Percentiles rank a stretch among this genome's conserved stretches.
phyloP scores from a whole-genome alignment of 23 red algal genomes.

The Gracilaria vermiculophylla region DNA sequence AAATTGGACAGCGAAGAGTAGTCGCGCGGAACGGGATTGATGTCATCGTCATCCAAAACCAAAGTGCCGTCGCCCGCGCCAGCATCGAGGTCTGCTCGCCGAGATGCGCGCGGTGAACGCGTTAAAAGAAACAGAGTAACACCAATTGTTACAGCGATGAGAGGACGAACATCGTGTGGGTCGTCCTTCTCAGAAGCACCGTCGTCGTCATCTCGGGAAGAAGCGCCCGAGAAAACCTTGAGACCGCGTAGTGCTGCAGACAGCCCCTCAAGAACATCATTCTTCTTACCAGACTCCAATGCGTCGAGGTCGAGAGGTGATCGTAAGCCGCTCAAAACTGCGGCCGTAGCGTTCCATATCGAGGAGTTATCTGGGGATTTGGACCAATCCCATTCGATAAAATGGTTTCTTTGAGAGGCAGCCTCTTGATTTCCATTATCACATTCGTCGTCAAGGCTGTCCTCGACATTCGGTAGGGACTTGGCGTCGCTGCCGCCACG shows the following conservation, averaged over 20 bases:
- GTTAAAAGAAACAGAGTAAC: constrained; percentile 62
- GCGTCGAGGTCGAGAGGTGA: constrained; percentile 10
- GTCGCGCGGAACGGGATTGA: not conserved
- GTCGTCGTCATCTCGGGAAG: not conserved
- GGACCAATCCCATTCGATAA: constrained; percentile 41
- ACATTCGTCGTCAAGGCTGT: not conserved
- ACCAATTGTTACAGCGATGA: constrained; percentile 60
- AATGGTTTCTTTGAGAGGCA: not conserved
- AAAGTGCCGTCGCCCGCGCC: constrained; percentile 7
- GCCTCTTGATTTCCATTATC: not conserved
- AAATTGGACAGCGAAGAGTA: constrained; percentile 40
- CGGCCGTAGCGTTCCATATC: constrained; percentile 54
- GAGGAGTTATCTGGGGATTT: constrained; percentile 44
- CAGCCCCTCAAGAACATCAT: constrained; percentile 19
- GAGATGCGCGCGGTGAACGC: constrained; percentile 18
- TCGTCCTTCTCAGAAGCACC: not conserved
- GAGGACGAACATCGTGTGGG: constrained; percentile 30
- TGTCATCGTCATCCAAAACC: constrained; percentile 14
- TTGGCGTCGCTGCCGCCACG: constrained; percentile 25
- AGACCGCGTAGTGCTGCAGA: constrained; percentile 42
- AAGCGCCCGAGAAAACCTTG: constrained; percentile 17
- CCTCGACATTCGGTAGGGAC: not conserved
- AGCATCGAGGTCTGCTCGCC: constrained; percentile 18
- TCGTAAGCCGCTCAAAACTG: constrained; percentile 14
- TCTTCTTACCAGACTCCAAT: constrained; percentile 12